phyloP scores from a whole-genome alignment of 257 asterid genomes.

The Nicotiana undulata region DNA sequence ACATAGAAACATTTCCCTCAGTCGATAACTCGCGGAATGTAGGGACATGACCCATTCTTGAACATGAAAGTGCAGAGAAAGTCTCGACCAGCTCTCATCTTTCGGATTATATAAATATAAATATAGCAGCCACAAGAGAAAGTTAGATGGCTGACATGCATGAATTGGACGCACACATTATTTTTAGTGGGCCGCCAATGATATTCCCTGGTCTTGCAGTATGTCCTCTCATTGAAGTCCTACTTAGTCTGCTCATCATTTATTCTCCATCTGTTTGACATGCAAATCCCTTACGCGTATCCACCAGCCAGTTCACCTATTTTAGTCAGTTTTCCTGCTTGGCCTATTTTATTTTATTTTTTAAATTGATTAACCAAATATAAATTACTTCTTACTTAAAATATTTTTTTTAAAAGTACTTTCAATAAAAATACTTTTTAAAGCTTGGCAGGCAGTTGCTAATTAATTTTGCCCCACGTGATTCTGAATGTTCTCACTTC shows the following conservation, averaged over 20 bases:
- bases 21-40: not conserved
- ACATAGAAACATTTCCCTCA: not conserved
- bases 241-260: not conserved
- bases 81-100: not conserved
- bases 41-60: not conserved
- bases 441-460: too few species aligned
- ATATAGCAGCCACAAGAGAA: not conserved
- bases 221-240: not conserved
- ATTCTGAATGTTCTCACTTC: too few species aligned
- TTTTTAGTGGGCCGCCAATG: not conserved
- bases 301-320: too few species aligned
- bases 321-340: too few species aligned
- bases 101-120: not conserved
- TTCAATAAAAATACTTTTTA: too few species aligned
- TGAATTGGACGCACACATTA: not conserved
- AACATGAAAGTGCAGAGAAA: not conserved
- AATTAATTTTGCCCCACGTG: too few species aligned
- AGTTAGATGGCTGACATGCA: not conserved
- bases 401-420: too few species aligned
- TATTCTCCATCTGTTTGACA: not conserved
- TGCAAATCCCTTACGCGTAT: not conserved
- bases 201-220: not conserved
- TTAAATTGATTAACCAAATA: too few species aligned
- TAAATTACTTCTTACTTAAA: too few species aligned
- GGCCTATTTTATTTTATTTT: too few species aligned